Percentiles rank a stretch among this genome's conserved stretches.
phyloP scores from a whole-genome alignment of 202 grass and related monocot species.

The Brachypodium distachyon region DNA sequence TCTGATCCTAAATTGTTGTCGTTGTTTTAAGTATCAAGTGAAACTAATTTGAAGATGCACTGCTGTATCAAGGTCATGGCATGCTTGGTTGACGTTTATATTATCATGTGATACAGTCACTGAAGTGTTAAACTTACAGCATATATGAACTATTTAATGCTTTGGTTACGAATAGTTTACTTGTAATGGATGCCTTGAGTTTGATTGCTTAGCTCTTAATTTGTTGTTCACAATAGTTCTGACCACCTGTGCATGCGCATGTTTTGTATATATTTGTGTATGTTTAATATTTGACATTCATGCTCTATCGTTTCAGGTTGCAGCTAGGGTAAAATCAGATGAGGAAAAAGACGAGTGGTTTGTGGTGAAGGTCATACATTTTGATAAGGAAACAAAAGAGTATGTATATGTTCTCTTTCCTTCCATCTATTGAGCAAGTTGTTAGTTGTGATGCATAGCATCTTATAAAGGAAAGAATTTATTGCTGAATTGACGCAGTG shows the following conservation, averaged over 20 bases:
- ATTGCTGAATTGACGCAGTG: background rate
- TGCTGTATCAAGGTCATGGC: background rate
- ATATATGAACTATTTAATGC: background rate
- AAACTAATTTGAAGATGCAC: background rate
- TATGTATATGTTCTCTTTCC: slow-evolving; percentile 32
- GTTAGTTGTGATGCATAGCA: background rate
- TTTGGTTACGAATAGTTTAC: background rate
- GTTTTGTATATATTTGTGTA: background rate
- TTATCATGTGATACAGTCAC: background rate
- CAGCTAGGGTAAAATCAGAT: slow-evolving; percentile 76
- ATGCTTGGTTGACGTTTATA: background rate
- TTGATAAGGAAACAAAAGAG: slow-evolving; percentile 95
- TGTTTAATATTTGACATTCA: slow-evolving; percentile 8
- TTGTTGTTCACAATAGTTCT: background rate
- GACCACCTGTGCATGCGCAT: background rate
- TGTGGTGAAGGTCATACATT: slow-evolving; percentile 86
- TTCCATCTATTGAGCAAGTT: background rate
- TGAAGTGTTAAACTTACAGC: background rate
- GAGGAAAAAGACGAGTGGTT: slow-evolving; percentile 95
- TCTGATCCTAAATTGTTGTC: background rate
- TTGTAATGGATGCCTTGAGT: background rate
- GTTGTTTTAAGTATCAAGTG: slow-evolving; percentile 9
- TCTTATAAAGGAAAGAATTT: background rate
- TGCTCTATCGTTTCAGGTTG: slow-evolving; percentile 63
- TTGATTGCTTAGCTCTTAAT: background rate